Evolutionary conservation across 2,329 filamentous ascomycete genomes (phyloP).

Genomic region (Hypoxylon sp.): DNA sequence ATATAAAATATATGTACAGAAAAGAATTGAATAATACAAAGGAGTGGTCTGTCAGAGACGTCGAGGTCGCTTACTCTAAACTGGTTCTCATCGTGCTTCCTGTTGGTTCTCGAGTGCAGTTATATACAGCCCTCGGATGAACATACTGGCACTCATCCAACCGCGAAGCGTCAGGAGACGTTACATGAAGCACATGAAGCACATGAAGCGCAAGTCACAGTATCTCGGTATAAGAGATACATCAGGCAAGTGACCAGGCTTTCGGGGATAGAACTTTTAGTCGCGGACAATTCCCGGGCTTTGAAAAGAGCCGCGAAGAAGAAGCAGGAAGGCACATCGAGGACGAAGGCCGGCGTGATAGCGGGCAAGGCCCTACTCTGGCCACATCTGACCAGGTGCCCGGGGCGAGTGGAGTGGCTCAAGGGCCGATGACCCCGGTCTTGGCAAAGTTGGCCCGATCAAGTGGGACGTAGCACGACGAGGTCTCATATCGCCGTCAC

Average conservation of each 20-base stretch:
- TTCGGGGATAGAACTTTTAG: conserved; percentile 12
- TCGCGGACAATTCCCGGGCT: conserved; percentile 6
- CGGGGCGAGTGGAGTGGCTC: conserved; percentile 20
- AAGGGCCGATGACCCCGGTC: conserved; percentile 32
- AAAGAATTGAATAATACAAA: conserved; percentile 35
- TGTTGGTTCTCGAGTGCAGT: conserved; percentile 25
- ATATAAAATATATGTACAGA: conserved; percentile 30
- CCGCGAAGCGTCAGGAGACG: conserved; percentile 33
- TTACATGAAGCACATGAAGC: conserved; percentile 39
- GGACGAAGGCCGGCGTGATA: conserved; percentile 29
- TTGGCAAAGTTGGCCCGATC: conserved; percentile 23
- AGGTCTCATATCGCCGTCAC: conserved; percentile 27
- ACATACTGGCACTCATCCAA: background rate
- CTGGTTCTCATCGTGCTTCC: conserved; percentile 28
- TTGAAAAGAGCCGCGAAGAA: conserved; percentile 6
- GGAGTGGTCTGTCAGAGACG: conserved; percentile 35
- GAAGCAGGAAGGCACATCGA: conserved; percentile 21
- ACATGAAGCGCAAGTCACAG: conserved; percentile 21
- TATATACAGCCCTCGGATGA: conserved; percentile 3
- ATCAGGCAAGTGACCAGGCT: conserved; percentile 18
- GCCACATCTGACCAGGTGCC: conserved; percentile 24
- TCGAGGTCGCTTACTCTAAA: conserved; percentile 12
- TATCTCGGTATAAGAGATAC: conserved; percentile 23
- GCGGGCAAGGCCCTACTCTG: conserved; percentile 22
- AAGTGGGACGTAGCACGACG: conserved; percentile 20